Percentiles rank a stretch among this genome's conserved stretches.
Evolutionary conservation across 805 yeast species (phyloP).

Genomic region (Starmera dryadoides): DNA sequence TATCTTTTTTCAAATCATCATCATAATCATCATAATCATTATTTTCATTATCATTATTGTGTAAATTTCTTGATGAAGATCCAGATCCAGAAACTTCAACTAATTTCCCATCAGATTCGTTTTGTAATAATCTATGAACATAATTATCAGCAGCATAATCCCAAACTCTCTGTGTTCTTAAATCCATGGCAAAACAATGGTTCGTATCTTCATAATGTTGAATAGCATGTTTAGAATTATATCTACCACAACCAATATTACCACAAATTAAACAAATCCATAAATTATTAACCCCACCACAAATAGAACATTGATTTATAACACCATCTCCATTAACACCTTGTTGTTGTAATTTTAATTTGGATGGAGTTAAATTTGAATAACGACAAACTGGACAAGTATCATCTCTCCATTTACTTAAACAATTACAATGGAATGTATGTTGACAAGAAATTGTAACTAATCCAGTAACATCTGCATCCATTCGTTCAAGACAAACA

Average conservation of each 20-base stretch:
- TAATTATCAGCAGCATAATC: constrained; percentile 89
- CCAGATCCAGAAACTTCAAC: constrained; percentile 49
- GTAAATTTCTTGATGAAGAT: not conserved
- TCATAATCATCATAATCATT: not conserved
- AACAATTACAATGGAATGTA: constrained; percentile 84
- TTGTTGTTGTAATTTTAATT: constrained; percentile 12
- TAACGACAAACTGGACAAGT: constrained; percentile 89
- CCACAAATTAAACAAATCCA: constrained; percentile 94
- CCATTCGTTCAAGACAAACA: constrained; percentile 86
- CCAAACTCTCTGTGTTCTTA: constrained; percentile 83
- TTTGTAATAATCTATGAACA: constrained; percentile 79
- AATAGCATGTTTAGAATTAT: constrained; percentile 79
- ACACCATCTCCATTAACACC: constrained; percentile 20
- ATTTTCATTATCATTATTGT: not conserved
- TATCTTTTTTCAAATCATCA: constrained; percentile 19
- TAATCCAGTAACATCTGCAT: constrained; percentile 69
- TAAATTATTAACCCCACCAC: constrained; percentile 53
- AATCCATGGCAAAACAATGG: constrained; percentile 90
- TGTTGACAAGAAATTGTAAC: constrained; percentile 89
- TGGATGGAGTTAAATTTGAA: constrained; percentile 34
- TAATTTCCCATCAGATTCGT: constrained; percentile 82
- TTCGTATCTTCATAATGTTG: constrained; percentile 70
- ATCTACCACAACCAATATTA: constrained; percentile 86
- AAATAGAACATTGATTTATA: constrained; percentile 41
- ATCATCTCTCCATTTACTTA: constrained; percentile 84